Conservation (phyloP, 2,329 filamentous ascomycete genomes). For the Endothia cerciana region DNA sequence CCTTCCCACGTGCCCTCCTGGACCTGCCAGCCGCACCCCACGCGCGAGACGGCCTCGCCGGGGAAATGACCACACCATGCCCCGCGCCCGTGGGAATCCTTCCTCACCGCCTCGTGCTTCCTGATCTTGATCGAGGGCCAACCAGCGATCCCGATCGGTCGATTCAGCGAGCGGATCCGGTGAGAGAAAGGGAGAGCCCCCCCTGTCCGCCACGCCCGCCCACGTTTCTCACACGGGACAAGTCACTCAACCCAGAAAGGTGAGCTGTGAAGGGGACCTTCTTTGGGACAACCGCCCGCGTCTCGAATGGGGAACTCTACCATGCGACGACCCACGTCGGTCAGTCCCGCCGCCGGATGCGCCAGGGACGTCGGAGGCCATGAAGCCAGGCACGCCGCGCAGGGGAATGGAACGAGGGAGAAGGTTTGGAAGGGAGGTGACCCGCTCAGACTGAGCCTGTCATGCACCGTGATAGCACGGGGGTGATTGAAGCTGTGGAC, state of each 20-base stretch:
- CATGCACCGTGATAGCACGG: constrained; percentile 9
- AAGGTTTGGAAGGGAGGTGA: constrained; percentile 8
- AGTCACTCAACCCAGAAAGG: constrained; percentile 9
- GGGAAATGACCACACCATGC: constrained; percentile 12
- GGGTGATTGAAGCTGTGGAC: constrained; percentile 4
- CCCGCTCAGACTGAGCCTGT: constrained; percentile 10
- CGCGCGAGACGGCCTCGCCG: not conserved
- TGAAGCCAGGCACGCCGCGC: constrained; percentile 10
- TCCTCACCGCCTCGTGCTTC: not conserved
- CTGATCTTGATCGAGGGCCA: constrained; percentile 4
- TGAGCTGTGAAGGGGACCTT: not conserved
- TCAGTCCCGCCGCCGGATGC: constrained; percentile 26
- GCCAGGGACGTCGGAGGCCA: not conserved
- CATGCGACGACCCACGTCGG: constrained; percentile 19
- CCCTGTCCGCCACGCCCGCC: not conserved
- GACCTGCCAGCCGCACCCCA: constrained; percentile 1
- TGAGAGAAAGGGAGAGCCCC: not conserved
- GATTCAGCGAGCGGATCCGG: constrained; percentile 3
- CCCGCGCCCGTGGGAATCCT: not conserved
- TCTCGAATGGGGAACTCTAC: constrained; percentile 24
- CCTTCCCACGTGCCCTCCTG: not conserved
- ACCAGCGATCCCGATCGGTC: not conserved
- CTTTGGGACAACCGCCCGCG: not conserved
- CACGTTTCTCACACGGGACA: not conserved
- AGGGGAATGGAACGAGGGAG: constrained; percentile 6